A percentile compares a stretch with the other conserved stretches of the same genome.
These are phyloP conservation scores for Penicillium sp. DNA, from an alignment of 2,329 filamentous ascomycete genomes.

Conservation along the genomic window DNA sequence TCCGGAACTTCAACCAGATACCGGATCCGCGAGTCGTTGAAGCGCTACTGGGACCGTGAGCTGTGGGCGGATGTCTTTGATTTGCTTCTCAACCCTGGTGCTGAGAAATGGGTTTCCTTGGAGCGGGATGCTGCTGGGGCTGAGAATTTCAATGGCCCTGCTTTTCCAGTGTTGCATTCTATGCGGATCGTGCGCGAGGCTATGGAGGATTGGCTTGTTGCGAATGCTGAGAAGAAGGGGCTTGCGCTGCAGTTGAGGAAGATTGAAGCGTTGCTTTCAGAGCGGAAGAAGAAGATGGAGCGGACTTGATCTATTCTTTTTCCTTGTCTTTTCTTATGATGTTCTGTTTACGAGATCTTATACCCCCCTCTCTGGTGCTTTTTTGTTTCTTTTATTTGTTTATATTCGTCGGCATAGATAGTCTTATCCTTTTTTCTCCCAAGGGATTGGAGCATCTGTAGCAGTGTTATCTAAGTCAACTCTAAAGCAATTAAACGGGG, in stretches of 20 bases:
- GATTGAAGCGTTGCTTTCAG: constrained; percentile 65
- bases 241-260: constrained; percentile 54
- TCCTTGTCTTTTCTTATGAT: neutral
- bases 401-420: neutral
- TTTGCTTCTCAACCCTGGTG: constrained; percentile 71
- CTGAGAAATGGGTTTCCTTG: constrained; percentile 51
- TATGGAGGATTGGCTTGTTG: constrained; percentile 81
- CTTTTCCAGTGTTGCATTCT: constrained; percentile 67
- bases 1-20: constrained; percentile 54
- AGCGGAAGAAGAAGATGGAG: constrained; percentile 43
- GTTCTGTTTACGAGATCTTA: neutral
- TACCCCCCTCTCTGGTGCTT: neutral
- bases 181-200: constrained; percentile 65
- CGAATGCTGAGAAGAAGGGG: constrained; percentile 74
- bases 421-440: too few relatives aligned
- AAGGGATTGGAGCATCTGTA: too few relatives aligned
- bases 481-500: too few relatives aligned
- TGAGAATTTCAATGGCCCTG: constrained; percentile 22
- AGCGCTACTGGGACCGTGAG: constrained; percentile 94
- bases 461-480: too few relatives aligned
- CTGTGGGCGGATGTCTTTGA: constrained; percentile 83
- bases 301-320: constrained; percentile 13
- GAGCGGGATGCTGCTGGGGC: constrained; percentile 46
- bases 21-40: constrained; percentile 73
- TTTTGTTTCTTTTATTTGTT: neutral